These are phyloP conservation scores for Cryptococcus jaspeensis DNA, from an alignment of 1,284 basidiomycete species.

Conservation along the genomic window DNA sequence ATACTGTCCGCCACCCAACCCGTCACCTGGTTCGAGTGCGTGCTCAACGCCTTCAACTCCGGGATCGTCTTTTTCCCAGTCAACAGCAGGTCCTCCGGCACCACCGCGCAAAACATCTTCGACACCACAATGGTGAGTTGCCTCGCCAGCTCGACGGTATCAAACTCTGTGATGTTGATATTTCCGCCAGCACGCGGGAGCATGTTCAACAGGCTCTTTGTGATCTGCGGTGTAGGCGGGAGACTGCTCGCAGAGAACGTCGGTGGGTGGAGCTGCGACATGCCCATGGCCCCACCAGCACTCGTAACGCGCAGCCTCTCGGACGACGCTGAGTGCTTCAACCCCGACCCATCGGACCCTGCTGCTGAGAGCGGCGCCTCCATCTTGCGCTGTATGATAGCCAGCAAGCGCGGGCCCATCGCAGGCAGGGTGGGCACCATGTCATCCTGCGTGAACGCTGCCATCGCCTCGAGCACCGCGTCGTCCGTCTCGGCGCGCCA, in stretches of 20 bases:
- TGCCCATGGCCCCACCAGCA: slow-evolving; percentile 2
- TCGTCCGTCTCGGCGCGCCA: slow-evolving; percentile 72
- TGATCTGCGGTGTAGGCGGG: slow-evolving; percentile 69
- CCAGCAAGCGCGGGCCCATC: slow-evolving; percentile 43
- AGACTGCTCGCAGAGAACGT: slow-evolving; percentile 13
- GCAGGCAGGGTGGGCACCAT: slow-evolving; percentile 38
- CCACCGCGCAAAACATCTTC: slow-evolving; percentile 81
- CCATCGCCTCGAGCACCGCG: slow-evolving; percentile 47
- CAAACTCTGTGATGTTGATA: slow-evolving; percentile 83
- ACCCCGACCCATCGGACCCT: slow-evolving; percentile 2
- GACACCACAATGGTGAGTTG: slow-evolving; percentile 94
- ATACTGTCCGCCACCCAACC: slow-evolving; percentile 94
- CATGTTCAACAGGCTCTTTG: slow-evolving; percentile 67
- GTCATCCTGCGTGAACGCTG: slow-evolving; percentile 47
- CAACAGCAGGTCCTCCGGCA: slow-evolving; percentile 85
- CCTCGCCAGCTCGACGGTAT: slow-evolving; percentile 85
- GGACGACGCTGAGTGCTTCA: slow-evolving; percentile 1
- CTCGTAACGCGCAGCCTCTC: too few species aligned
- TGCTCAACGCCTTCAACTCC: slow-evolving; percentile 81
- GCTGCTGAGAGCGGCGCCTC: slow-evolving; percentile 15
- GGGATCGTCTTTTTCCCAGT: slow-evolving; percentile 66
- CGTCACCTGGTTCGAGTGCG: slow-evolving; percentile 88
- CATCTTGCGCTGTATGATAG: slow-evolving; percentile 30
- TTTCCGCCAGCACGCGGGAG: slow-evolving; percentile 49
- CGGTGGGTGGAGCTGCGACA: slow-evolving; percentile 9